Evolutionary conservation across 2,329 filamentous ascomycete genomes (phyloP), one percentile per base, ranked within the genome.

Genomic region (Talaromyces sp.): DNA sequence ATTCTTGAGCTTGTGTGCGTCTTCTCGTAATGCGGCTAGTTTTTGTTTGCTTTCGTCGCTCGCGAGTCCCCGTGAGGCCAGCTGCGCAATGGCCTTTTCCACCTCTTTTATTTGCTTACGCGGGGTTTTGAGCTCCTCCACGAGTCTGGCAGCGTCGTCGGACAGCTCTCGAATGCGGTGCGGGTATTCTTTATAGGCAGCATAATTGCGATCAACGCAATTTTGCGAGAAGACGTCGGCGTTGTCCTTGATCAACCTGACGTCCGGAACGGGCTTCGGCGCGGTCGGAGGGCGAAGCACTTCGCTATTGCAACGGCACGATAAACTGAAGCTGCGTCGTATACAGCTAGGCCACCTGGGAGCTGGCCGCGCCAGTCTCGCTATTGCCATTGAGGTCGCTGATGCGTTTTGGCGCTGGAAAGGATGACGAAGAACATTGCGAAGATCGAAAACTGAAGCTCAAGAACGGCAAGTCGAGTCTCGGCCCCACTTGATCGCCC

Each of bases 161-260:
- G 73, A 72, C 15, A 79, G 67, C n/a, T 70, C 70, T 75, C 74
- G 65, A 52, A 88, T 87, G 44, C 76, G 76, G 70, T 77, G 81
- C 2, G 85, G 81, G 56, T 83, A 78, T 15, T 78, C 75, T 13
- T 80, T 76, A 59, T 84, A 81, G 0, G 77, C 73, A 15, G 74
- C 81, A 78, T 97, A 97, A 74, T 97, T 97, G 67, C 95, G 87
- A 67, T 92, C 88, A 63, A 89, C 73, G 76, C 91, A 96, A 71
- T 96, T 98, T 66, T 88, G 82, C 68, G 89, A 84, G 80, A 97
- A 90, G 17, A 96, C 82, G 15, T 88, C 85, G 17, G 90, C 86
- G 75, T 96, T 90, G 71, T 92, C 85, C 62, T 93, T 92, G 73
- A 99, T 96, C 78, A 95, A 89, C 74, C 91, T 93, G 72, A 96